Evolutionary conservation across 257 asterid species (phyloP).

Genomic region (Primulina eburnea): DNA sequence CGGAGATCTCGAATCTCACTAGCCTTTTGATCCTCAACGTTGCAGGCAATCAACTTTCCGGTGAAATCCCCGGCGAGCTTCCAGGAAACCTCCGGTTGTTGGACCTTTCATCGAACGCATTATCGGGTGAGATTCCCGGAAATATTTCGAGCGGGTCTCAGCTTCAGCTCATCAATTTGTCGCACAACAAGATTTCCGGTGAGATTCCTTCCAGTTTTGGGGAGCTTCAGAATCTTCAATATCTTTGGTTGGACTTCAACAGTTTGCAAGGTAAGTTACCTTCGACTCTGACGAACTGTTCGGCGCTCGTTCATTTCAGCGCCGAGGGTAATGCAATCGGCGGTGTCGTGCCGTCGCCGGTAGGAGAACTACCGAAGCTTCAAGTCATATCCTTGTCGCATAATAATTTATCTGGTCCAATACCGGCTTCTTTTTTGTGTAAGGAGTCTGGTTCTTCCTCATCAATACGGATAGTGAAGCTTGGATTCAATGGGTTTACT

Average conservation of each 20-base stretch:
- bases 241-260: constrained; percentile 61
- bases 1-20: constrained; percentile 45
- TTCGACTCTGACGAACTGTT: constrained; percentile 65
- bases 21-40: constrained; percentile 38
- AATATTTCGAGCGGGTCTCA: constrained; percentile 34
- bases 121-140: constrained; percentile 45
- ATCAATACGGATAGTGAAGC: constrained; percentile 46
- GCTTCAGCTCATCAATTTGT: constrained; percentile 45
- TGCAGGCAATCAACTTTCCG: constrained; percentile 51
- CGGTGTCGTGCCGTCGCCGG: constrained; percentile 54
- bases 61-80: constrained; percentile 40
- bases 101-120: constrained; percentile 53
- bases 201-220: constrained; percentile 59
- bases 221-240: constrained; percentile 45
- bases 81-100: constrained; percentile 42
- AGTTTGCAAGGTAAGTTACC: constrained; percentile 58
- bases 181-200: constrained; percentile 49
- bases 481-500: constrained; percentile 64
- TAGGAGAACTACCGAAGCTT: constrained; percentile 48
- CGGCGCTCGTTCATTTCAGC: constrained; percentile 57
- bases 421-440: constrained; percentile 59
- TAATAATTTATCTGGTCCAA: constrained; percentile 53
- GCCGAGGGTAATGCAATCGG: constrained; percentile 59
- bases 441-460: constrained; percentile 46
- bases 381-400: constrained; percentile 48